Percentiles rank a stretch among this genome's conserved stretches.
Conservation (phyloP, 495 filamentous ascomycete genomes). For the Aspergillus wentii region DNA sequence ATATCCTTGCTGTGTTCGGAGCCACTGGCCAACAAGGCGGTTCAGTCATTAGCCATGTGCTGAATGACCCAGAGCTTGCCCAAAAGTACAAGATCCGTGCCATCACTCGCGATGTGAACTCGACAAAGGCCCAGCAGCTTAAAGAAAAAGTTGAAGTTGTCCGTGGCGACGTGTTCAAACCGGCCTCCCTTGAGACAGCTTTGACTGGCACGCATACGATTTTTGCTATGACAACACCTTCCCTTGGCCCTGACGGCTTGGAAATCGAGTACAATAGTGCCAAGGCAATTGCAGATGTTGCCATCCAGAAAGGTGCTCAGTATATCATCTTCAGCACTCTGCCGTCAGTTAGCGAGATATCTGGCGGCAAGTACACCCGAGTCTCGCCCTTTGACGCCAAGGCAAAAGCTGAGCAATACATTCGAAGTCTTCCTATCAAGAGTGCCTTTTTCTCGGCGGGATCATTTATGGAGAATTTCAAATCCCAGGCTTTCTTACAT, state of each 20-base stretch:
- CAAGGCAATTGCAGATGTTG: slow-evolving; percentile 39
- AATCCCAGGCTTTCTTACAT: slow-evolving; percentile 3
- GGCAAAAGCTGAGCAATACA: slow-evolving; percentile 30
- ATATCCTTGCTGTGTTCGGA: slow-evolving; percentile 55
- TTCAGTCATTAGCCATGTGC: slow-evolving; percentile 49
- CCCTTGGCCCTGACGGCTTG: slow-evolving; percentile 19
- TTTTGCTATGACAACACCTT: slow-evolving; percentile 39
- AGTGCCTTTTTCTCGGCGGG: slow-evolving; percentile 41
- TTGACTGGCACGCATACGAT: slow-evolving; percentile 38
- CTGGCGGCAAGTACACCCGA: slow-evolving; percentile 9
- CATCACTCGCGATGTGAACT: slow-evolving; percentile 38
- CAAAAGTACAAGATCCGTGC: slow-evolving; percentile 48
- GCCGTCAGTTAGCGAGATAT: slow-evolving; percentile 19
- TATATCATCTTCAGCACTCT: slow-evolving; percentile 46
- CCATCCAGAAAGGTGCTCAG: slow-evolving; percentile 31
- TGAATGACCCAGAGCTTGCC: slow-evolving; percentile 43
- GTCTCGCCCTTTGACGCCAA: slow-evolving; percentile 34
- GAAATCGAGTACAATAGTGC: slow-evolving; percentile 31
- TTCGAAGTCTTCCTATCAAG: slow-evolving; percentile 31
- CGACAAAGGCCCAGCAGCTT: slow-evolving; percentile 23
- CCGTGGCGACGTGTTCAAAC: slow-evolving; percentile 29
- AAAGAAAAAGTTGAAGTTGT: slow-evolving; percentile 26
- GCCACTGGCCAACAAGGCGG: slow-evolving; percentile 60
- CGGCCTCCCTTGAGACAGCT: slow-evolving; percentile 30
- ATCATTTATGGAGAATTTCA: slow-evolving; percentile 50